phyloP scores from a whole-genome alignment of 495 filamentous ascomycete genomes.

The Neurospora terricola region DNA sequence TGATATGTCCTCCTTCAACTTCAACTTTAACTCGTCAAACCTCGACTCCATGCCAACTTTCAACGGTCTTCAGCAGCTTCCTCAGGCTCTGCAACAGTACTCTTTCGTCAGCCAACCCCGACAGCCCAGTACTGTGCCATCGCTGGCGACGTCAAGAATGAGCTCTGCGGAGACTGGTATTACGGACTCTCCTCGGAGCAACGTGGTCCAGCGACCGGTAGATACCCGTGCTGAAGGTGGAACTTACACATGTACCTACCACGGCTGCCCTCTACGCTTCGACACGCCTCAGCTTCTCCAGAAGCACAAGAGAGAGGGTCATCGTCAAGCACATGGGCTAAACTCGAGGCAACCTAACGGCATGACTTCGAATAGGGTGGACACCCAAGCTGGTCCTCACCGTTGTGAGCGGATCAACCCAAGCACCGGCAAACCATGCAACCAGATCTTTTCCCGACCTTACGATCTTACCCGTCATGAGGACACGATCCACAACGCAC shows the following conservation, averaged over 20 bases:
- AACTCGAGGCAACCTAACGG: constrained; percentile 1
- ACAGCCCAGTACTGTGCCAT: constrained; percentile 37
- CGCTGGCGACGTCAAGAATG: constrained; percentile 31
- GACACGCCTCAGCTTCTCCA: constrained; percentile 78
- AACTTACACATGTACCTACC: constrained; percentile 92
- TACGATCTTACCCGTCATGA: constrained; percentile 97
- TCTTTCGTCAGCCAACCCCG: constrained; percentile 38
- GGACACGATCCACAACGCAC: constrained; percentile 92
- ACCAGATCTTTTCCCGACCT: constrained; percentile 89
- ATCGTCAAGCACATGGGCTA: constrained; percentile 53
- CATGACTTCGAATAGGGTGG: not conserved
- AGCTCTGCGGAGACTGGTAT: constrained; percentile 31
- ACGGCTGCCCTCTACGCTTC: constrained; percentile 81
- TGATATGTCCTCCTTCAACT: constrained; percentile 27
- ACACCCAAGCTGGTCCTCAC: constrained; percentile 81
- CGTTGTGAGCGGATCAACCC: constrained; percentile 89
- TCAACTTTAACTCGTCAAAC: constrained; percentile 7
- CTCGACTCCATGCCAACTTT: constrained; percentile 26
- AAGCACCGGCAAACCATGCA: constrained; percentile 92
- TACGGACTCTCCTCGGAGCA: constrained; percentile 13
- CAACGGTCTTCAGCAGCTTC: not conserved
- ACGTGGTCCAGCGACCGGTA: constrained; percentile 41
- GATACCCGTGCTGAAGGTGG: constrained; percentile 66
- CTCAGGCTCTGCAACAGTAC: constrained; percentile 38
- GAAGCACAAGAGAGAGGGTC: constrained; percentile 91